A percentile compares a stretch with the other conserved stretches of the same genome.
Evolutionary conservation across 192 early-diverging fungal genomes (phyloP).

Genomic region (Spizellomyces sp.): DNA sequence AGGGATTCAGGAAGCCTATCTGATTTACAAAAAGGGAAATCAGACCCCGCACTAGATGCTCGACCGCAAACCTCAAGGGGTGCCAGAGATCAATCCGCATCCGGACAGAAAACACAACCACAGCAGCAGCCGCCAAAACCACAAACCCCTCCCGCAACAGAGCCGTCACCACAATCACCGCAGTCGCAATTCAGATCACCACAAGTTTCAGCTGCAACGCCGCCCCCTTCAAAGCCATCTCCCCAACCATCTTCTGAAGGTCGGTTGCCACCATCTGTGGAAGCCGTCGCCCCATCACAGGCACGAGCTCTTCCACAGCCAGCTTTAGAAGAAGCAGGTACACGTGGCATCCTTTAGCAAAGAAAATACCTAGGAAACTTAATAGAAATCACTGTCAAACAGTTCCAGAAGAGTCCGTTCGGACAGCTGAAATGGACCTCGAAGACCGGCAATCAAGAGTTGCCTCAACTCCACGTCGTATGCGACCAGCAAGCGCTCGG

Average conservation of each 20-base stretch:
- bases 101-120: not conserved
- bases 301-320: no score
- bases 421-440: constrained; percentile 9
- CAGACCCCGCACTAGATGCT: constrained; percentile 2
- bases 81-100: not conserved
- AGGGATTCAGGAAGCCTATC: not conserved
- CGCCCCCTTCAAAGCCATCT: not conserved
- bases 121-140: constrained; percentile 13
- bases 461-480: constrained; percentile 32
- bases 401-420: constrained; percentile 26
- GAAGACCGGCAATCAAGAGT: constrained; percentile 18
- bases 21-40: constrained; percentile 19
- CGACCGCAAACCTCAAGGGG: not conserved
- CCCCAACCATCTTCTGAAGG: not conserved
- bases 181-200: constrained; percentile 10
- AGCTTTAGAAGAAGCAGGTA: no score
- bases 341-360: no score
- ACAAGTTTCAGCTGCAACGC: constrained; percentile 16
- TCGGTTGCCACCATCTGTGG: not conserved
- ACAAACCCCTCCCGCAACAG: constrained; percentile 21
- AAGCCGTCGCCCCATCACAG: not conserved
- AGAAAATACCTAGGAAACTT: no score
- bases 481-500: constrained; percentile 55
- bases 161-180: not conserved
- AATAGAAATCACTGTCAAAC: not conserved